Evolutionary conservation across 2,329 filamentous ascomycete genomes (phyloP), one percentile per base, ranked within the genome.

Genomic region (Leptodontidium sp.): DNA sequence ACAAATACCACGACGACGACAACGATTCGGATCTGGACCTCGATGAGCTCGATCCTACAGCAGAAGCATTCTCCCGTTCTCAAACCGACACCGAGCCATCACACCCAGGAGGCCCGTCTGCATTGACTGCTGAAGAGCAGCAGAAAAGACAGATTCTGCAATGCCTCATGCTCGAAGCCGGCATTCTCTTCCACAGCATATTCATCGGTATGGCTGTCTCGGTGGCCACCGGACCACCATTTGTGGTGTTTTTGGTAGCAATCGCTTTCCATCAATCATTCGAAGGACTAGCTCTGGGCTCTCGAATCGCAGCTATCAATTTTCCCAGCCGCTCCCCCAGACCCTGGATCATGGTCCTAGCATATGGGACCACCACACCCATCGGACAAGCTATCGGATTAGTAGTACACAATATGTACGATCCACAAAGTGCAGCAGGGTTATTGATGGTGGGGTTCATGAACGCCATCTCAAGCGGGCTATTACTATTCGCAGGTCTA

Each of bases 141-240:
- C 85, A 87, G 68, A 87, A 90, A 75, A 86, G 90, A 12, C 86
- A 91, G 72, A 85, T 94, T 74, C 82, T 94, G 11, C 93, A 96
- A 79, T 94, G 92, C 73, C 82, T 95, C 57, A 85, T 96, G 29
- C 86, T 96, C 2, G 93, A 95, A 80, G 92, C 92, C 0, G 93
- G 93, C 24, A 95, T 96, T 70, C 85, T 96, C 17, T 95, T 95
- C 78, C 93, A 96, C 82, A 92, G 89, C 76, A 85, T 96, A 65
- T 96, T 96, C 76, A 95, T 96, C 74, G 93, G 93, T 70, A 94
- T 95, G 91, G 92, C 93, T 4, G 85, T 96, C 38, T 93, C 91
- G 0, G 93, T 96, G 0, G 90, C 93, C 0, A 93, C 91, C 0
- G 92, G 92, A 0, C 90, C 92, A 0, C 88, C 91, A 0, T 96